Evolutionary conservation across 306 rosid genomes (phyloP), one percentile per base, ranked within the genome.

Genomic region (Rubus idaeus): DNA sequence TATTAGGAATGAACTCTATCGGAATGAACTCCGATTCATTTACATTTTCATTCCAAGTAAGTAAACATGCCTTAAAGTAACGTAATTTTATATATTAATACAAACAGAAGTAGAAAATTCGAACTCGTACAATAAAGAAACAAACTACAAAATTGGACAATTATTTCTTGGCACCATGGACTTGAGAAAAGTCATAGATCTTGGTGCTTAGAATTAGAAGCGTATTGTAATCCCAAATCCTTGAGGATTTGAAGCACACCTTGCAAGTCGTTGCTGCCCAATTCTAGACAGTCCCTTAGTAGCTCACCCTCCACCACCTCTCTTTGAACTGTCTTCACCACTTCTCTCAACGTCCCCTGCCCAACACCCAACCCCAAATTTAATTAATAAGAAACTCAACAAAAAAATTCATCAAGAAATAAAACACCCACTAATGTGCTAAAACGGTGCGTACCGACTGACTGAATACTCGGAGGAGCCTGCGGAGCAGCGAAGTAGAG

Each of bases 291-390:
- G 61, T 94, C 98, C 84, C 69, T 88, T n/a, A 94, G 73, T 17
- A 94, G 79, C 50, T 84, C 94, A 18, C 97, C 98, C 30, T 90
- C 86, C 81, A 85, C 82, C 75, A 89, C 93, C 82, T 94, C 97
- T 42, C 5, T 68, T 17, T 85, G 82, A 82, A 90, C 82, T n/a
- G 87, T 70, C 88, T 85, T 85, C 84, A 88, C 89, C 70, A 83
- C 76, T 68, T 86, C 84, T 74, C 87, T 89, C 91, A 86, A 58
- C 39, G 45, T 39, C 45, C 78, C 93, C 98, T 94, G 84, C 39
- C 78, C 75, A 49, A 16, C 23, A 71, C 83, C 53, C 68, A 55
- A 10, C 18, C 41, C 68, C 49, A 78, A 60, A 39, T 53, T 40
- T 65, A 30, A 49, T 26, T 57, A 1, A 49, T 75, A 8, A 68